Evolutionary conservation across 176 grass and related monocot species (phyloP).

Genomic region (Saccharum spontaneum): DNA sequence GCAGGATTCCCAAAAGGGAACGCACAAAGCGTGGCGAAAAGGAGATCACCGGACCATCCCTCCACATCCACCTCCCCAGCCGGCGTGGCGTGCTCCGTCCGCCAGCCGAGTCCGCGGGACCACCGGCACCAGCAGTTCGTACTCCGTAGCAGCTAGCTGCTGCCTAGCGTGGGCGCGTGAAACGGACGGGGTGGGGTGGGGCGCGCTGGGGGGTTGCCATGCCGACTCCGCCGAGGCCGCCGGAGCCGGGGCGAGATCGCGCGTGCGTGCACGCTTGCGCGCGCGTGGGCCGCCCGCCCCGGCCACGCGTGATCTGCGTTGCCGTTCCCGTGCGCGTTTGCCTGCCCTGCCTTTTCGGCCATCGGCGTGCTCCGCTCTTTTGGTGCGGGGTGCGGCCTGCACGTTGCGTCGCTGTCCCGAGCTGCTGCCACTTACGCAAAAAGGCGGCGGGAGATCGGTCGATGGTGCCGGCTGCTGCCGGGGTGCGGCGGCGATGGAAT

Average conservation of each 20-base stretch:
- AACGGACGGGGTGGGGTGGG: background rate
- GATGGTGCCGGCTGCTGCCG: no score
- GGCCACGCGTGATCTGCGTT: background rate
- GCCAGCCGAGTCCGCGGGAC: background rate
- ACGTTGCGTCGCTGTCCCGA: constrained; percentile 16
- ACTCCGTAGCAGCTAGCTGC: no score
- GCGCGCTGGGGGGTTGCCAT: background rate
- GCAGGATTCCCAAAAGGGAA: constrained; percentile 3
- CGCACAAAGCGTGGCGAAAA: constrained; percentile 6
- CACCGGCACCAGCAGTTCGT: background rate
- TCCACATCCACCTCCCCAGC: background rate
- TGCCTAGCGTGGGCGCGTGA: background rate
- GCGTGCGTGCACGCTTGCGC: background rate
- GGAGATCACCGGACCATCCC: background rate
- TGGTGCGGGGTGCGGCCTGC: background rate
- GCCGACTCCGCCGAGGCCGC: background rate
- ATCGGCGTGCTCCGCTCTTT: constrained; percentile 14
- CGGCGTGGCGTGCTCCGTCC: background rate
- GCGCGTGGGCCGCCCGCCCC: background rate
- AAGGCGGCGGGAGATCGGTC: background rate
- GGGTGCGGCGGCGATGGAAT: no score
- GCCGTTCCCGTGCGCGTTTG: background rate
- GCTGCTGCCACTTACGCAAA: background rate
- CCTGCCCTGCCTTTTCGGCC: no score
- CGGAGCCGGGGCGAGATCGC: background rate